These are phyloP conservation scores for Pichia paraexigua DNA, from an alignment of 805 yeast genomes.

Conservation along the genomic window DNA sequence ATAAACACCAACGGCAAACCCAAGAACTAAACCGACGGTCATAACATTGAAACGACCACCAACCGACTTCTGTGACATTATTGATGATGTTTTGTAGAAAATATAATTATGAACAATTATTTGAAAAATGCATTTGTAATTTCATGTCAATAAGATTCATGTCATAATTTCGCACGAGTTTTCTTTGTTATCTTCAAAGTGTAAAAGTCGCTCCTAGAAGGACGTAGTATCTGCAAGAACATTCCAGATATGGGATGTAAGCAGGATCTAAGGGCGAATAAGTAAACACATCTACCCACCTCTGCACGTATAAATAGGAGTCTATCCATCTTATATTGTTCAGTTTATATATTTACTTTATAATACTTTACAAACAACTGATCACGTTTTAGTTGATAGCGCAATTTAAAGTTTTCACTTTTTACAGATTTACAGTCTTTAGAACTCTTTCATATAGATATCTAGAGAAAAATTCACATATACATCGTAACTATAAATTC, in stretches of 20 bases:
- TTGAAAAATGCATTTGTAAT: too few relatives aligned
- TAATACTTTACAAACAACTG: not conserved
- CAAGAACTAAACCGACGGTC: conserved; percentile 20
- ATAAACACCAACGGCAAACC: conserved; percentile 23
- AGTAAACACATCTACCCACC: not conserved
- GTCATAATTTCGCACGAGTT: not conserved
- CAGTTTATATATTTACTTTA: not conserved
- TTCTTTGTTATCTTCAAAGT: too few relatives aligned
- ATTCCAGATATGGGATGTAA: too few relatives aligned
- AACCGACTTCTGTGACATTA: conserved; percentile 19
- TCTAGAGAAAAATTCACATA: not conserved
- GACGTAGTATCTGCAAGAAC: too few relatives aligned
- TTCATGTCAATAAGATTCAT: not conserved
- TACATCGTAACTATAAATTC: not conserved
- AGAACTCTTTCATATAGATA: not conserved
- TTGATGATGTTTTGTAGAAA: not conserved
- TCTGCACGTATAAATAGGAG: not conserved
- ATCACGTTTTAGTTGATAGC: not conserved
- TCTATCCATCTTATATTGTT: not conserved
- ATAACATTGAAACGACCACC: conserved; percentile 25
- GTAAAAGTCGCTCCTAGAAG: too few relatives aligned
- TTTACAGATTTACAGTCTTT: not conserved
- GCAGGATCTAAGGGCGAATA: too few relatives aligned
- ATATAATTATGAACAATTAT: too few relatives aligned
- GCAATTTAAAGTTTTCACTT: not conserved